These are phyloP conservation scores for Brassica juncea DNA, from an alignment of 345 rosid species.

Conservation along the genomic window DNA sequence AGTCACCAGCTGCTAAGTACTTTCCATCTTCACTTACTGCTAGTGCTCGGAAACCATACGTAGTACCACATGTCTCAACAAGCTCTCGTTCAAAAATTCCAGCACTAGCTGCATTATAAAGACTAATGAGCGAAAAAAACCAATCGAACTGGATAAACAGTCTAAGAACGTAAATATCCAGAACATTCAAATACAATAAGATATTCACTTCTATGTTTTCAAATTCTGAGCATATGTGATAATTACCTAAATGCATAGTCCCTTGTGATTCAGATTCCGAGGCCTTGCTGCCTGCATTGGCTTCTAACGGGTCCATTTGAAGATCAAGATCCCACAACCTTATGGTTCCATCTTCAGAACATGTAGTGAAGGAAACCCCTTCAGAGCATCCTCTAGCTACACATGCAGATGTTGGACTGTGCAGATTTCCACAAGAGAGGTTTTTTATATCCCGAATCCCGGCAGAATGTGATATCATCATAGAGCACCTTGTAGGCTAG, in stretches of 20 bases:
- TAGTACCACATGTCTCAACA: constrained; percentile 50
- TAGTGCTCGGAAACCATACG: constrained; percentile 67
- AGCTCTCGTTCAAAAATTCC: constrained; percentile 72
- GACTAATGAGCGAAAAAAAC: constrained; percentile 12
- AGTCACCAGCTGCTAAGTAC: constrained; percentile 82
- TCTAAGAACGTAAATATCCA: constrained; percentile 11
- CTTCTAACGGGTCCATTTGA: constrained; percentile 46
- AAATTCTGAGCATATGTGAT: not conserved
- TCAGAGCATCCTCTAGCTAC: constrained; percentile 80
- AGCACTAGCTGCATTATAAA: constrained; percentile 52
- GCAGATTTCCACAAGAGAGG: constrained; percentile 78
- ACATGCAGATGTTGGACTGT: constrained; percentile 68
- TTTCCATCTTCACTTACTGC: constrained; percentile 77
- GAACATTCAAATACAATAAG: not conserved
- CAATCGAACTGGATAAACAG: constrained; percentile 5
- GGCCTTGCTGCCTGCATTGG: constrained; percentile 36
- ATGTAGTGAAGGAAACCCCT: constrained; percentile 82
- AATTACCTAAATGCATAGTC: constrained; percentile 56
- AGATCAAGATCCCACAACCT: constrained; percentile 81
- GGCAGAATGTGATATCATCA: constrained; percentile 72
- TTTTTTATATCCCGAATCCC: constrained; percentile 84
- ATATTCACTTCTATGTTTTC: not conserved
- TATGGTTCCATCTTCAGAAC: constrained; percentile 83
- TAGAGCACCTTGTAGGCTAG: constrained; percentile 66
- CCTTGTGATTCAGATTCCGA: constrained; percentile 35